Evolutionary conservation across 345 rosid genomes (phyloP).

Genomic region (Aegle marmelos): DNA sequence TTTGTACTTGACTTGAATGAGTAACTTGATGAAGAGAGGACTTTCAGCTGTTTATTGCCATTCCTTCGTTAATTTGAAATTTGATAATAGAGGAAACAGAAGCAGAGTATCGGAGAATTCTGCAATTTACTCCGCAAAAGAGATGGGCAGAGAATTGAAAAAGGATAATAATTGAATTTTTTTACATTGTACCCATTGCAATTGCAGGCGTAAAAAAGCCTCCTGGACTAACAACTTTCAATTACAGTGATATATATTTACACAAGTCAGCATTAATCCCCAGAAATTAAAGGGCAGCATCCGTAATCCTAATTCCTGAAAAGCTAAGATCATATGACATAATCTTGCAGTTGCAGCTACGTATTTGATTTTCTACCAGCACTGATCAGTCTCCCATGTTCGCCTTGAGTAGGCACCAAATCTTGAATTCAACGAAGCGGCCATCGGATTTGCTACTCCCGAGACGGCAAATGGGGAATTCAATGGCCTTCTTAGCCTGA

Average conservation of each 20-base stretch:
- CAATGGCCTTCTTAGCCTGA: constrained; percentile 21
- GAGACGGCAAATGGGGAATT: constrained; percentile 26
- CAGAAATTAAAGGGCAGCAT: background rate
- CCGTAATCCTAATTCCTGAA: background rate
- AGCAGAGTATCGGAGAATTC: background rate
- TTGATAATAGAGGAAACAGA: background rate
- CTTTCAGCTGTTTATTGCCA: too few species aligned
- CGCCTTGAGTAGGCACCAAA: constrained; percentile 30
- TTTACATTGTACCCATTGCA: background rate
- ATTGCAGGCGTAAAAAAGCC: constrained; percentile 19
- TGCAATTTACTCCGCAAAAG: background rate
- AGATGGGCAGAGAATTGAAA: background rate
- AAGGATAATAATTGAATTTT: background rate
- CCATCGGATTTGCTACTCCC: constrained; percentile 8
- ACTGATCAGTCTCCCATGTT: constrained; percentile 76
- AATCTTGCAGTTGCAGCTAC: background rate
- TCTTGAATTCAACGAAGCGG: constrained; percentile 14
- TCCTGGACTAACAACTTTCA: constrained; percentile 12
- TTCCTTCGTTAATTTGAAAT: background rate
- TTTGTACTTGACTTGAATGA: too few species aligned
- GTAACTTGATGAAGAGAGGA: too few species aligned
- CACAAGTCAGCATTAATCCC: background rate
- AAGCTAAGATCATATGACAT: too few species aligned
- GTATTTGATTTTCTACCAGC: constrained; percentile 40
- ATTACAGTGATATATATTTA: background rate